phyloP scores from a whole-genome alignment of 208 protist species.

The Wallacemonas collosoma region DNA sequence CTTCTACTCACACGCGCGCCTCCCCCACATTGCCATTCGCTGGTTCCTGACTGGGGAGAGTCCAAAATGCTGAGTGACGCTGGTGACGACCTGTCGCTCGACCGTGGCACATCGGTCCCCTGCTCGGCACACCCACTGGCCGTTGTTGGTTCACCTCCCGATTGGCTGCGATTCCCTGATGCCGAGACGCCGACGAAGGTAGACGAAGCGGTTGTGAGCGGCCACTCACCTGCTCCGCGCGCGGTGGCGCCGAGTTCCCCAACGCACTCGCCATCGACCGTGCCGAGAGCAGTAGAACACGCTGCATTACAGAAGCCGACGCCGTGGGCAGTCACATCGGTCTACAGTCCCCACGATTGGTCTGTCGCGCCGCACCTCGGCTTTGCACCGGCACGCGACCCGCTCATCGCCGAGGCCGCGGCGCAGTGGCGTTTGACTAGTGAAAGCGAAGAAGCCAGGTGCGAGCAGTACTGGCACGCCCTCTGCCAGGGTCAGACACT shows the following conservation, averaged over 20 bases:
- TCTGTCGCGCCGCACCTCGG: slow-evolving; percentile 50
- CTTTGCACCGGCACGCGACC: slow-evolving; percentile 32
- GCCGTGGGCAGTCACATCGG: slow-evolving; percentile 43
- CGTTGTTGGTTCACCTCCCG: not conserved
- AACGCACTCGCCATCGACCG: not conserved
- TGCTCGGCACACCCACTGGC: not conserved
- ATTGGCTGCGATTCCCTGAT: no score
- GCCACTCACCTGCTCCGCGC: not conserved
- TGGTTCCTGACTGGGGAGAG: not conserved
- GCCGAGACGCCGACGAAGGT: no score
- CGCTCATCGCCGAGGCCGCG: slow-evolving; percentile 27
- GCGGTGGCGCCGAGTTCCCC: not conserved
- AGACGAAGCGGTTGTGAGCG: not conserved
- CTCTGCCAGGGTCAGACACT: slow-evolving; percentile 51
- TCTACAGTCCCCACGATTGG: slow-evolving; percentile 52
- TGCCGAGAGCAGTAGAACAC: not conserved
- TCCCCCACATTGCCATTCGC: not conserved
- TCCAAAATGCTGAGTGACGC: not conserved
- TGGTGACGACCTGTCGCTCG: not conserved
- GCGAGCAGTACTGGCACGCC: slow-evolving; percentile 55
- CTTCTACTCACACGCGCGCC: no score
- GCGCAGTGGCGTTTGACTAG: slow-evolving; percentile 15
- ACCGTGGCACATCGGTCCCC: slow-evolving; percentile 6
- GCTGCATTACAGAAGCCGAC: slow-evolving; percentile 18
- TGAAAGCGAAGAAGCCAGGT: slow-evolving; percentile 33